These are phyloP conservation scores for Sarocladium kiliense DNA, from an alignment of 2,329 filamentous ascomycete genomes.

Conservation along the genomic window DNA sequence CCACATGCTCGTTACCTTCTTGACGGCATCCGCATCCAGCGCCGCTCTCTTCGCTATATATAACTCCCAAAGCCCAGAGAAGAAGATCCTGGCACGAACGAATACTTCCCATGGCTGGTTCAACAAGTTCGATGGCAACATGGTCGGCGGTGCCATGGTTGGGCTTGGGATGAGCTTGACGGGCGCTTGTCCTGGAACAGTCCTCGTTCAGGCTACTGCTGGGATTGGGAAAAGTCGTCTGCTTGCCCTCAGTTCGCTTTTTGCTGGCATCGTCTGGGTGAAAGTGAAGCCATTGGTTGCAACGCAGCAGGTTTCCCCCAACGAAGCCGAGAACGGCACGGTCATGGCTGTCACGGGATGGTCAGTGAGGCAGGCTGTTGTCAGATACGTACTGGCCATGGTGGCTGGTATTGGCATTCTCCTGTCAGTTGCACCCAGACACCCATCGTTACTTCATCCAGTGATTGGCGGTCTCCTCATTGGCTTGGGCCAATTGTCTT, in stretches of 20 bases:
- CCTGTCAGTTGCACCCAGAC: conserved; percentile 9
- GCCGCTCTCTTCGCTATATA: conserved; percentile 11
- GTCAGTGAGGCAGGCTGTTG: not conserved
- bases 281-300: conserved; percentile 9
- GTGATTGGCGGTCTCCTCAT: conserved; percentile 12
- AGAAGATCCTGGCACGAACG: conserved; percentile 5
- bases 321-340: not conserved
- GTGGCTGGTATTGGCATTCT: not conserved
- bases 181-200: conserved; percentile 12
- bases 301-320: not conserved
- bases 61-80: conserved; percentile 8
- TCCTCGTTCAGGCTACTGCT: conserved; percentile 12
- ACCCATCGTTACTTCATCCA: conserved; percentile 9
- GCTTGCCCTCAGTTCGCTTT: conserved; percentile 2
- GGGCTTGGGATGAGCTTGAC: conserved; percentile 13
- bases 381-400: conserved; percentile 10
- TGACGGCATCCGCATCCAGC: conserved; percentile 11
- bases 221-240: conserved; percentile 10
- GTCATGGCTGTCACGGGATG: conserved; percentile 11
- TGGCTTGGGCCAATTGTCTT: conserved; percentile 10
- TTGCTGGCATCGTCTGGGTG: conserved; percentile 10
- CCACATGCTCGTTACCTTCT: conserved; percentile 12
- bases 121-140: conserved; percentile 11
- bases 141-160: conserved; percentile 10
- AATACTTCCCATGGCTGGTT: conserved; percentile 10